Evolutionary conservation across 2,329 filamentous ascomycete species (phyloP), one percentile per base, ranked within the genome.

Genomic region (Acrodontium crateriforme): DNA sequence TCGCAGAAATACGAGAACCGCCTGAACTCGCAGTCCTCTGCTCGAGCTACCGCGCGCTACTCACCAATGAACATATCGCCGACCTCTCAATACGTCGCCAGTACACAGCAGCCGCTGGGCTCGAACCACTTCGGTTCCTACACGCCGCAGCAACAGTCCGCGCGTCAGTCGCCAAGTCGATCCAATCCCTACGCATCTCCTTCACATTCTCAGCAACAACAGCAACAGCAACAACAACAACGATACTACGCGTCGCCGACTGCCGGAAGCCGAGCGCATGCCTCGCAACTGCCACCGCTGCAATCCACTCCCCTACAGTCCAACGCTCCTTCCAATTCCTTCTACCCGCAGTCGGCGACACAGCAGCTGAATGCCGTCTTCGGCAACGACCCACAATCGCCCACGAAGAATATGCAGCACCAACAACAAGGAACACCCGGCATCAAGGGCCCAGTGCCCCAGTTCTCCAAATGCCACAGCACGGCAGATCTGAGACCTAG

Each of bases 31-130:
- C 78, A 87, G 53, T 79, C 78, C 41, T 58, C 87, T 48, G 74
- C 80, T 34, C 68, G 81, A 27, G 82, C 83, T 32, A 81, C 84
- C 34, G 81, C 91, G 54, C 74, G 85, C 50, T 95, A 95, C 59
- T 95, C 87, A 25, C 89, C 87, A 39, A 94, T 94, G 85, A 87
- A 93, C 53, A 63, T 91, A 36, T 83, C 84, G 35, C 81, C 84
- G 21, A 73, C 77, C 18, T 78, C 80, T 31, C 75, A 83, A 18
- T 91, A 91, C 58, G 69, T 71, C 50, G 67, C 60, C 25, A 42
- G 47, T 59, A 79, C 63, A 52, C 71, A 63, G 37, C 71, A 61
- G 49, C 63, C 61, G 38, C 52, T 39, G 21, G 28, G 19, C 19
- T 26, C 34, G 15, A 44, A 39, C 22, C 44, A 45, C 19, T 51